Base-by-base conservation (phyloP, 2,329 filamentous ascomycete genomes). In the Talaromyces rugulosus region DNA sequence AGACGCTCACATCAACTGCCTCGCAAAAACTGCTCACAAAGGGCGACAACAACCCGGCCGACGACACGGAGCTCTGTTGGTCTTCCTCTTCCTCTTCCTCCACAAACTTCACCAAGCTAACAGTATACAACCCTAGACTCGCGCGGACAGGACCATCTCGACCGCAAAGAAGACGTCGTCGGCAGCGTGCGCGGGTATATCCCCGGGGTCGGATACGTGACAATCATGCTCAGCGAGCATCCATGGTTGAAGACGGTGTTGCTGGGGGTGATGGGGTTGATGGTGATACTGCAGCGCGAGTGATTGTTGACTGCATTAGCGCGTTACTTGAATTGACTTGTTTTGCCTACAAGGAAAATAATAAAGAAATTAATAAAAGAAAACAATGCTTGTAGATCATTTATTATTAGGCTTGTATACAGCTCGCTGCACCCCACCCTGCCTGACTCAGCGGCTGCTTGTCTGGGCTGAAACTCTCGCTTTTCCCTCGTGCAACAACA, bases 171-270 rank as follows among this genome's bases (percentile, higher is more conserved):
- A 72, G 94, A 98, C 73, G 93, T 99, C 61, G 91, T 99, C 62
- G 95, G 95, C 53, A 96, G 90, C 68, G 95, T 98, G 6, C 82
- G 95, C 11, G 95, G 86, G 42, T 99, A 96, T 75, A 88, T 98
- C 62, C 95, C 95, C 0, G 96, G 95, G 71, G 92, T 98, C 14
- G 95, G 95, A 67, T 98, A 98, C 73, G 93, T 98, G 53, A 99
- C 95, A 1, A 99, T 99, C 69, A 82, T 98, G 76, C 82, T 99
- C 65, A 95, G 91, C 65, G 95, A 99, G 76, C 89, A 99, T 74
- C 95, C 95, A 5, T 98, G 94, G 94, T 76, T 98, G 69, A 99
- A 99, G 85, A 96, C 91, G 51, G 94, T 88, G 30, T 91, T 98
- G 88, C 77, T 99, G 71, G 94, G 91, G 1, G 84, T 97, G 57